A percentile compares a stretch with the other conserved stretches of the same genome.
Conservation (phyloP, 805 yeast genomes). For the Sugiyamaella mastotermitis region DNA sequence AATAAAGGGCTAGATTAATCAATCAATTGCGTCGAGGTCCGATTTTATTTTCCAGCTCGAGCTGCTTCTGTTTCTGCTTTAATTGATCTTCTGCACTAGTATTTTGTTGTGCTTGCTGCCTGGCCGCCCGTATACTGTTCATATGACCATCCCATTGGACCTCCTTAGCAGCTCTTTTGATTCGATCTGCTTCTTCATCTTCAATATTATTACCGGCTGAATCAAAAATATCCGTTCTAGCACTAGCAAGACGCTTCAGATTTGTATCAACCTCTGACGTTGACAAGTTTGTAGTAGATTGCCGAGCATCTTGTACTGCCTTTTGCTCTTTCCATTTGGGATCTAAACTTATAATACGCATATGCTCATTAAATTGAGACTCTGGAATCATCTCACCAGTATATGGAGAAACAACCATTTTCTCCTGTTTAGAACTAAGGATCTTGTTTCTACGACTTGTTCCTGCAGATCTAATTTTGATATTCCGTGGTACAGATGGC, state of each 20-base stretch:
- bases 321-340: slow-evolving; percentile 72
- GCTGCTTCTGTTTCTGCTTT: no score
- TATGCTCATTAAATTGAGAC: slow-evolving; percentile 57
- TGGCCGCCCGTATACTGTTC: slow-evolving; percentile 8
- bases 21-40: no score
- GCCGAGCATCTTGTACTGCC: slow-evolving; percentile 28
- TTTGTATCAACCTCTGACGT: slow-evolving; percentile 32
- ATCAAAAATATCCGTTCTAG: slow-evolving; percentile 23
- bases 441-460: slow-evolving; percentile 48
- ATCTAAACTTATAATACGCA: slow-evolving; percentile 63
- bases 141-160: slow-evolving; percentile 25
- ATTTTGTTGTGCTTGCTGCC: no score
- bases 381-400: slow-evolving; percentile 69
- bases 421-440: slow-evolving; percentile 23
- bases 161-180: slow-evolving; percentile 14
- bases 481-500: slow-evolving; percentile 22
- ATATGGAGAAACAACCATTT: slow-evolving; percentile 65
- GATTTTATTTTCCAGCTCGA: no score
- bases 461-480: slow-evolving; percentile 68
- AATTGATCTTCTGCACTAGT: no score
- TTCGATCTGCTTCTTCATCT: slow-evolving; percentile 11
- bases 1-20: no score
- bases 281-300: slow-evolving; percentile 30
- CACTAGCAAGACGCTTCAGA: slow-evolving; percentile 32
- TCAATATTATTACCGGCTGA: slow-evolving; percentile 1